phyloP scores from a whole-genome alignment of 1,284 basidiomycete genomes.

The Golubevia pallescens region DNA sequence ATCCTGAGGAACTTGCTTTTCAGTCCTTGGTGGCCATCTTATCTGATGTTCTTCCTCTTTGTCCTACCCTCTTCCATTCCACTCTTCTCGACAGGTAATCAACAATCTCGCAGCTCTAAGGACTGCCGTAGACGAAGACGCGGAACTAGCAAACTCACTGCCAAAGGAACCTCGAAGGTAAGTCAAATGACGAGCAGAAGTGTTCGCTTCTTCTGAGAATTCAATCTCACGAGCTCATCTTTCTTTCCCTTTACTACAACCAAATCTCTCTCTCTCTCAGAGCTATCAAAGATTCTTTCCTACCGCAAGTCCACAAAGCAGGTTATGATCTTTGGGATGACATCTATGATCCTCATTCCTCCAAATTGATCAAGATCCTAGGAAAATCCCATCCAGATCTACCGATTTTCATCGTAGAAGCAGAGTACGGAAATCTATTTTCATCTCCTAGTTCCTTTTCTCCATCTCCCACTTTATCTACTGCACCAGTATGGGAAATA shows the following conservation, averaged over 20 bases:
- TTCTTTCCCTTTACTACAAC: neutral
- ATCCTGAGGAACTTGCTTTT: too few relatives aligned
- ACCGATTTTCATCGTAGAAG: slow-evolving; percentile 86
- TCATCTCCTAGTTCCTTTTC: slow-evolving; percentile 72
- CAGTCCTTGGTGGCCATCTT: neutral
- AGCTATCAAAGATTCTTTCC: slow-evolving; percentile 27
- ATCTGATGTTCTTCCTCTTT: neutral
- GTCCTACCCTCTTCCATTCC: too few relatives aligned
- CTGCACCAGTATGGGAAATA: slow-evolving; percentile 70
- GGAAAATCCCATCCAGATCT: slow-evolving; percentile 74
- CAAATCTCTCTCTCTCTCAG: slow-evolving; percentile 9
- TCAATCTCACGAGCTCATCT: neutral
- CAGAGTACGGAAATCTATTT: slow-evolving; percentile 84
- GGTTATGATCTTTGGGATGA: slow-evolving; percentile 73
- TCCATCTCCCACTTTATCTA: slow-evolving; percentile 55
- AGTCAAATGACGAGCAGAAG: too few relatives aligned
- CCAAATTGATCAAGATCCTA: slow-evolving; percentile 88
- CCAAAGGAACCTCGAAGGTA: slow-evolving; percentile 45
- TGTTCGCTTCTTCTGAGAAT: too few relatives aligned
- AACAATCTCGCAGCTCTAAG: slow-evolving; percentile 61
- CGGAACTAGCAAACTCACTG: slow-evolving; percentile 35
- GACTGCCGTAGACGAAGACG: slow-evolving; percentile 47
- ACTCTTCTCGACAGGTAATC: slow-evolving; percentile 24
- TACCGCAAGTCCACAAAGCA: slow-evolving; percentile 31
- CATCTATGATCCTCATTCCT: slow-evolving; percentile 87